Evolutionary conservation across 176 grass and related monocot genomes (phyloP).

Genomic region (Bothriochloa decipiens): DNA sequence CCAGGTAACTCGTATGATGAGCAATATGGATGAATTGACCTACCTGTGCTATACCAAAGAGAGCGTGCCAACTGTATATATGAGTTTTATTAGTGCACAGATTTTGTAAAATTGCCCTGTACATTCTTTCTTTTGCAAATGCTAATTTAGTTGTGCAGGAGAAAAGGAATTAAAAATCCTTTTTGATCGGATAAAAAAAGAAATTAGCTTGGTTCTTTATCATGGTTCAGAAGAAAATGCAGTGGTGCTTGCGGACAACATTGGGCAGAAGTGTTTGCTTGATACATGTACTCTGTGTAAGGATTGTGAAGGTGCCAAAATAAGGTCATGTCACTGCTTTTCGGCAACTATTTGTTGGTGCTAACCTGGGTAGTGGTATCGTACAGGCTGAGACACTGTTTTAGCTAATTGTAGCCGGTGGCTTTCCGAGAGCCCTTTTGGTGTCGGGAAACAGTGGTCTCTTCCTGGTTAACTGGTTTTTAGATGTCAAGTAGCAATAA

Average conservation of each 20-base stretch:
- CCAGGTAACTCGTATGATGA: conserved; percentile 32
- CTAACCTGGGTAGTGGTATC: neutral
- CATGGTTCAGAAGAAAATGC: conserved; percentile 29
- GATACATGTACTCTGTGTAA: conserved; percentile 41
- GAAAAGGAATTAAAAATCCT: conserved; percentile 19
- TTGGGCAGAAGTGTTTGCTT: conserved; percentile 14
- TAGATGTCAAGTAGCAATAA: conserved; percentile 15
- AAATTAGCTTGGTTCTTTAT: neutral
- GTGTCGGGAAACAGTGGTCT: neutral
- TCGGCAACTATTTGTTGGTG: neutral
- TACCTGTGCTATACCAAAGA: conserved; percentile 40
- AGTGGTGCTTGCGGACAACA: conserved; percentile 3
- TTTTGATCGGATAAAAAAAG: conserved; percentile 37
- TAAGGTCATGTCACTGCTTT: conserved; percentile 23
- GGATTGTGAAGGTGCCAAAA: conserved; percentile 23
- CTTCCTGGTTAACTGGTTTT: neutral
- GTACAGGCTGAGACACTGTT: conserved; percentile 5
- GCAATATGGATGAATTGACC: conserved; percentile 41
- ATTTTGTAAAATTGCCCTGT: conserved; percentile 67
- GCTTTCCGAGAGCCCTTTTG: neutral
- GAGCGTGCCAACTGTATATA: conserved; percentile 52
- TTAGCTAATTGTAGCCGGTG: conserved; percentile 27
- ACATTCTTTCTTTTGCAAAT: conserved; percentile 56
- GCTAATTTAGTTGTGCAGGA: conserved; percentile 53
- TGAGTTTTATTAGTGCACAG: conserved; percentile 39